A percentile compares a stretch with the other conserved stretches of the same genome.
Evolutionary conservation across 306 rosid species (phyloP).

Genomic region (Prunus dulcis): DNA sequence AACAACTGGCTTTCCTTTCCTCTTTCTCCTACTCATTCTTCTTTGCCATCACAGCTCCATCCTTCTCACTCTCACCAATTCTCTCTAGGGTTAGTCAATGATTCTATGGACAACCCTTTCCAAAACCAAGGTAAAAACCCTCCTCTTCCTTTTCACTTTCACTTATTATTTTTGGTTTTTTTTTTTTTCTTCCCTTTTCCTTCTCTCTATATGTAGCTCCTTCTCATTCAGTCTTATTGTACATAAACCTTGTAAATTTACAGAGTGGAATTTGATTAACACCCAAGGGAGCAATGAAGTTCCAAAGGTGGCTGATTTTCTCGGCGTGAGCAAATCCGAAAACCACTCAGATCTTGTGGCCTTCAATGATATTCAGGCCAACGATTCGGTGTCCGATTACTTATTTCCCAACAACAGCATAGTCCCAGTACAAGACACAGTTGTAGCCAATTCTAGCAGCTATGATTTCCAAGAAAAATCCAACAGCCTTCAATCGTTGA

Average conservation of each 20-base stretch:
- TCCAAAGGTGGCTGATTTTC: conserved; percentile 97
- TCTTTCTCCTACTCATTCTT: conserved; percentile 77
- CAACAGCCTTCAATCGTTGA: conserved; percentile 69
- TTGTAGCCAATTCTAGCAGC: conserved; percentile 38
- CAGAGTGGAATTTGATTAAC: conserved; percentile 86
- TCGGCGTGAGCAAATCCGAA: conserved; percentile 81
- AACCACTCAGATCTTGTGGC: conserved; percentile 72
- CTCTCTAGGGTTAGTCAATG: conserved; percentile 77
- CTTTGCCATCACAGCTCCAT: conserved; percentile 68
- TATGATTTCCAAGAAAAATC: conserved; percentile 70
- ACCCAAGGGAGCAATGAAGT: conserved; percentile 50
- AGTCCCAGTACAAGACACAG: conserved; percentile 51
- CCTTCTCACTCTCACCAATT: conserved; percentile 73
- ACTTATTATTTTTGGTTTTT: background rate
- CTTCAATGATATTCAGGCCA: conserved; percentile 49
- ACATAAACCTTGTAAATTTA: background rate
- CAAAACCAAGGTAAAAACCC: conserved; percentile 60
- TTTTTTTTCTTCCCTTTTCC: background rate
- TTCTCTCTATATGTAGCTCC: background rate
- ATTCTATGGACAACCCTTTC: conserved; percentile 75
- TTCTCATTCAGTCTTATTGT: background rate
- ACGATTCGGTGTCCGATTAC: conserved; percentile 69
- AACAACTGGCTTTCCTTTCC: conserved; percentile 99
- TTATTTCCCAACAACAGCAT: conserved; percentile 47
- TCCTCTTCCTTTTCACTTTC: background rate